Percentiles rank a stretch among this genome's conserved stretches.
Conservation (phyloP, 2,329 filamentous ascomycete genomes). For the Plectosphaerella plurivora region DNA sequence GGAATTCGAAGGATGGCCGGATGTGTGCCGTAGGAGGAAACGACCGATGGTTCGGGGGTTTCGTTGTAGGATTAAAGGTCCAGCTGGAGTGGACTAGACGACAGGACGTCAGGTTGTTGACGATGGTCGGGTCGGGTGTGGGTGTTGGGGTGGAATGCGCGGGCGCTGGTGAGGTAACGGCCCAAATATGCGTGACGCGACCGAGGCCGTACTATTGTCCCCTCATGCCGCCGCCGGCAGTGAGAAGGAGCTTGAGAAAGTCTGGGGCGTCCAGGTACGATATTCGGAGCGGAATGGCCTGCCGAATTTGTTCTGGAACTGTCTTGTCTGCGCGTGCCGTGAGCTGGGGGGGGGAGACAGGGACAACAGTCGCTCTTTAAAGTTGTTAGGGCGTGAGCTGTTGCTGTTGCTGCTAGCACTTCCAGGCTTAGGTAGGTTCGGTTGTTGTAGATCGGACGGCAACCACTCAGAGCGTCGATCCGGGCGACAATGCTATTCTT, state of each 20-base stretch:
- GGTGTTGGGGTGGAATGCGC: neutral
- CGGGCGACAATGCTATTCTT: slow-evolving; percentile 3
- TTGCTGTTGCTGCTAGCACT: too few relatives aligned
- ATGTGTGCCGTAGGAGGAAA: neutral
- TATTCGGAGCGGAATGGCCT: neutral
- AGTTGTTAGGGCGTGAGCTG: too few relatives aligned
- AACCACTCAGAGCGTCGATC: slow-evolving; percentile 1
- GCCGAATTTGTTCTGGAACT: neutral
- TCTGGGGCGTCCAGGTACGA: neutral
- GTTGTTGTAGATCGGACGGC: neutral
- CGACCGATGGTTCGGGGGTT: neutral
- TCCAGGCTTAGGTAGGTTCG: neutral
- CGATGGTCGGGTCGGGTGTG: neutral
- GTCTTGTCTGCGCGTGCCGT: neutral
- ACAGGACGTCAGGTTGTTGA: neutral
- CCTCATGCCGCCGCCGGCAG: neutral
- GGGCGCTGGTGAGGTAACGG: neutral
- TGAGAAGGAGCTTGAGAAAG: too few relatives aligned
- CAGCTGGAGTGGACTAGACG: slow-evolving; percentile 1
- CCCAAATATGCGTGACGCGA: neutral
- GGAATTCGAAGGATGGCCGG: neutral
- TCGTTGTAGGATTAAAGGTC: neutral
- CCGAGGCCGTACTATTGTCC: neutral
- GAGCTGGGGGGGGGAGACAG: too few relatives aligned
- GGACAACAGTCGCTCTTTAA: too few relatives aligned